A percentile compares a stretch with the other conserved stretches of the same genome.
Evolutionary conservation across 108 stramenopile genomes (phyloP).

Genomic region (Parmales sp.): DNA sequence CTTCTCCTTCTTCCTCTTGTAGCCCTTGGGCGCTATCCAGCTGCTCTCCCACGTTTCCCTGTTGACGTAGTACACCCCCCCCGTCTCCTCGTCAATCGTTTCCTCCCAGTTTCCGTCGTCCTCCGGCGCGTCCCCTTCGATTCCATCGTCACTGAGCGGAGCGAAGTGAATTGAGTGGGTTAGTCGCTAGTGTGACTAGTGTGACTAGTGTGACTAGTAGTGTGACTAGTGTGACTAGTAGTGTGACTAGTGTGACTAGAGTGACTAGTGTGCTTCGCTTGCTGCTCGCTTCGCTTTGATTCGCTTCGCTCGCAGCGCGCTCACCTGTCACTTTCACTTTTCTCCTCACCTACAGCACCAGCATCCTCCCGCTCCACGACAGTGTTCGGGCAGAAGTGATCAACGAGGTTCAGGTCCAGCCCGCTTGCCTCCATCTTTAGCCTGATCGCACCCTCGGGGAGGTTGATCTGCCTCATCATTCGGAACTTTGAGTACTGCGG

Average conservation of each 20-base stretch:
- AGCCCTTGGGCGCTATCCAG: neutral
- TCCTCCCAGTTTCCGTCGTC: conserved; percentile 14
- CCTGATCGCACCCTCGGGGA: conserved; percentile 3
- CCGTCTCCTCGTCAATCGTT: neutral
- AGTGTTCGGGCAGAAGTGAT: conserved; percentile 8
- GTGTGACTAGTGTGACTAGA: too few relatives aligned
- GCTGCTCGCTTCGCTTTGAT: too few relatives aligned
- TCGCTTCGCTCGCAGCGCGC: too few relatives aligned
- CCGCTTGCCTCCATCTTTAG: neutral
- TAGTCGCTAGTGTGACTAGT: too few relatives aligned
- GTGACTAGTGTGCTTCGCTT: too few relatives aligned
- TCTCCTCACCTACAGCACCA: neutral
- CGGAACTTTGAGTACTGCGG: neutral
- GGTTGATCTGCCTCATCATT: neutral
- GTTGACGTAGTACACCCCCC: conserved; percentile 3
- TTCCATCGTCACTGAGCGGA: neutral
- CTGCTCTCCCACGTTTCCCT: neutral
- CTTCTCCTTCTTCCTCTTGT: neutral
- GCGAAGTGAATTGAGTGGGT: too few relatives aligned
- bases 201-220: too few relatives aligned
- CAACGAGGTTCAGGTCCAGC: neutral
- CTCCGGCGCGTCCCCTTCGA: neutral
- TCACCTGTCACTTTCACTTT: too few relatives aligned
- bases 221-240: too few relatives aligned
- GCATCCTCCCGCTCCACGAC: neutral